These are phyloP conservation scores for Torulaspora quercuum DNA, from an alignment of 805 yeast genomes.

Conservation along the genomic window DNA sequence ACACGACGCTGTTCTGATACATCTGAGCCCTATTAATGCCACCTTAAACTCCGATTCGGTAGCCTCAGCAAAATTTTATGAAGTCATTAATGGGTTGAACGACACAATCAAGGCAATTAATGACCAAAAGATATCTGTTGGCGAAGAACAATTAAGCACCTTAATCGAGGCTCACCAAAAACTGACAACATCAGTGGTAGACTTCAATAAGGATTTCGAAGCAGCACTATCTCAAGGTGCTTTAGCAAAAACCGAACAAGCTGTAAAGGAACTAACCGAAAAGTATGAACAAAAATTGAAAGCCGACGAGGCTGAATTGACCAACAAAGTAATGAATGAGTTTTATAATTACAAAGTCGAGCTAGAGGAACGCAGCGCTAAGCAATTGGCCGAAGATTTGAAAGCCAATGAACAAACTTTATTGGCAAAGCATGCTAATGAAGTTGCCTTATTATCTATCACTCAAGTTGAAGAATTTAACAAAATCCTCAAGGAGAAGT, in stretches of 20 bases:
- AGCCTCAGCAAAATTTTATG: constrained; percentile 15
- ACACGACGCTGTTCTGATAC: constrained; percentile 5
- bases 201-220: constrained; percentile 19
- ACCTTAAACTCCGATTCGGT: constrained; percentile 2
- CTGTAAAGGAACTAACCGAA: constrained; percentile 22
- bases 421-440: constrained; percentile 68
- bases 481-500: constrained; percentile 50
- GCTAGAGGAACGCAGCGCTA: constrained; percentile 56
- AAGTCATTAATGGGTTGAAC: constrained; percentile 35
- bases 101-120: constrained; percentile 38
- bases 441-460: constrained; percentile 60
- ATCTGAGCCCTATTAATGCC: constrained; percentile 10
- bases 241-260: constrained; percentile 19
- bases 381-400: constrained; percentile 59
- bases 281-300: constrained; percentile 26
- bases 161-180: constrained; percentile 18
- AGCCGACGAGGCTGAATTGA: constrained; percentile 51
- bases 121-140: constrained; percentile 32
- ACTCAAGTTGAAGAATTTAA: constrained; percentile 68
- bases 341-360: constrained; percentile 59
- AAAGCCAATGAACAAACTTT: constrained; percentile 63
- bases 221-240: constrained; percentile 17
- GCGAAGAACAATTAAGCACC: constrained; percentile 19
- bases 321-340: constrained; percentile 56
- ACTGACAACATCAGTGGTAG: constrained; percentile 16